Evolutionary conservation across 1,139 yeast species (phyloP).

Genomic region (Tardiomyces depauwii): DNA sequence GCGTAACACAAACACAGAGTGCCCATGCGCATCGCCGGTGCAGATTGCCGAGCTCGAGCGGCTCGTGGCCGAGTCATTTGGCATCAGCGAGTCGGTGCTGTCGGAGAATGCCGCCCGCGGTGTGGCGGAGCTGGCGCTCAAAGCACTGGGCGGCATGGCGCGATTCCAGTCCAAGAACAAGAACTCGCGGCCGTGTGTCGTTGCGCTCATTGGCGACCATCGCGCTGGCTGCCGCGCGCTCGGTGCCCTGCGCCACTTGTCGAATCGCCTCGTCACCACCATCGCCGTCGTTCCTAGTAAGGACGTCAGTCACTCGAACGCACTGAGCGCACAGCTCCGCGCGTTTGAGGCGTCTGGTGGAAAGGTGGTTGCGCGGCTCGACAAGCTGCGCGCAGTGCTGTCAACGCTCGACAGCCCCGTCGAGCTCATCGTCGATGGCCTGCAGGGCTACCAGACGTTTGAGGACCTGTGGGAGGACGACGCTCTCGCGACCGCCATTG

Average conservation of each 20-base stretch:
- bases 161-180: constrained; percentile 52
- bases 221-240: constrained; percentile 67
- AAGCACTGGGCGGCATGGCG: constrained; percentile 56
- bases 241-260: constrained; percentile 69
- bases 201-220: constrained; percentile 61
- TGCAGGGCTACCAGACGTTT: constrained; percentile 71
- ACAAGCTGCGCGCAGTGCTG: constrained; percentile 26
- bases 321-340: constrained; percentile 35
- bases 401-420: constrained; percentile 49
- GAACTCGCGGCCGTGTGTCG: constrained; percentile 68
- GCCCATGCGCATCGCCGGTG: constrained; percentile 65
- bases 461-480: constrained; percentile 32
- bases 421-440: constrained; percentile 68
- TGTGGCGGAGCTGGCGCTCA: constrained; percentile 46
- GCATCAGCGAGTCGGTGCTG: constrained; percentile 36
- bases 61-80: constrained; percentile 40
- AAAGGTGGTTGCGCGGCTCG: constrained; percentile 31
- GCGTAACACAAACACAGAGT: constrained; percentile 11
- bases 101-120: constrained; percentile 69
- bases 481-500: constrained; percentile 34
- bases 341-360: constrained; percentile 49
- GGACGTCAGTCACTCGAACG: constrained; percentile 13
- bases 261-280: constrained; percentile 64
- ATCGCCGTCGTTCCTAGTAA: constrained; percentile 38
- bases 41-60: constrained; percentile 76